A percentile compares a stretch with the other conserved stretches of the same genome.
These are phyloP conservation scores for Musa schizocarpa DNA, from an alignment of 176 grass and related monocot genomes.

Conservation along the genomic window DNA sequence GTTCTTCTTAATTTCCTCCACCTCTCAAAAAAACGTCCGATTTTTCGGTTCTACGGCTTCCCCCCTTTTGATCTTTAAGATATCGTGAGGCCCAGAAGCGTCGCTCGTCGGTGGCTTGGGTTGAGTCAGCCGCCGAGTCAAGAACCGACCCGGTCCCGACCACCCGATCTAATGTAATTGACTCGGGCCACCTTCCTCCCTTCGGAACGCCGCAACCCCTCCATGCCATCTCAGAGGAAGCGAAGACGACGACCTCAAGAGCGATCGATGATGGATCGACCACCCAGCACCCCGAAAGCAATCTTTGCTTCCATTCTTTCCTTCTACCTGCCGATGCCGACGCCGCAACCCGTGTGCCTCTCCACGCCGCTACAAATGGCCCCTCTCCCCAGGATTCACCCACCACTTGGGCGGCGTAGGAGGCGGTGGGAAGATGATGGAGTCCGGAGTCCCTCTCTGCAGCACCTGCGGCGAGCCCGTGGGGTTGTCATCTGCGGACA, in stretches of 20 bases:
- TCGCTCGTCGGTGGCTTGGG: too few relatives aligned
- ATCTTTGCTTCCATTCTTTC: constrained; percentile 94
- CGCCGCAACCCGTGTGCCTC: constrained; percentile 43
- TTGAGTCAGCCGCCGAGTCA: too few relatives aligned
- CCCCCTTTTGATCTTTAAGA: not conserved
- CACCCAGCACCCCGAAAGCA: constrained; percentile 22
- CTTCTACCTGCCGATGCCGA: constrained; percentile 71
- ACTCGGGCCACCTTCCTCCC: constrained; percentile 27
- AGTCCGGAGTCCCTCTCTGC: constrained; percentile 43
- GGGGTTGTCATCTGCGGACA: constrained; percentile 15
- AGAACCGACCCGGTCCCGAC: constrained; percentile 20
- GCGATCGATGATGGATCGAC: constrained; percentile 5
- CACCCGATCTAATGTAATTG: not conserved
- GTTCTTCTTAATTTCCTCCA: not conserved
- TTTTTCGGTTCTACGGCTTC: not conserved
- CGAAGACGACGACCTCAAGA: not conserved
- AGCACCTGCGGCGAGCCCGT: constrained; percentile 63
- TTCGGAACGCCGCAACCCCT: constrained; percentile 65
- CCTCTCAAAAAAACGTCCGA: not conserved
- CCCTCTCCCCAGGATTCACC: not conserved
- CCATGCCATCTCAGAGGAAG: not conserved
- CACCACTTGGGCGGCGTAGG: constrained; percentile 6
- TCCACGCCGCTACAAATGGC: constrained; percentile 36
- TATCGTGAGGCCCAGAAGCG: not conserved
- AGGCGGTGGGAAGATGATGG: constrained; percentile 28